Evolutionary conservation across 2,329 filamentous ascomycete species (phyloP).

Genomic region (Ophiostoma piceae): DNA sequence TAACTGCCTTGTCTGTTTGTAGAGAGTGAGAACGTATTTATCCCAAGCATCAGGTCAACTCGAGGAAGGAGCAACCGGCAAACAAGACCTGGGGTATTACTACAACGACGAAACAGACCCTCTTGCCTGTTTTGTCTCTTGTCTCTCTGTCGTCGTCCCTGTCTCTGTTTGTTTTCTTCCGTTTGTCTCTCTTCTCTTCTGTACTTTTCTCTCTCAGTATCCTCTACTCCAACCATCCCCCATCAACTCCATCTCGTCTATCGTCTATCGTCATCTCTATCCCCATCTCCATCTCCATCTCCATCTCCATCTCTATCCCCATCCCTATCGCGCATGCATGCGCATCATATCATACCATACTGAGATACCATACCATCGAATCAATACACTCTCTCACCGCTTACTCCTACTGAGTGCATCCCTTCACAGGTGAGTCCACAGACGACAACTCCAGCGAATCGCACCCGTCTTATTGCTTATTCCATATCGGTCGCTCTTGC

Average conservation of each 20-base stretch:
- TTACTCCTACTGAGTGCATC: not conserved
- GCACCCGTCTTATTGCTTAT: not conserved
- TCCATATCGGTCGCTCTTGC: not conserved
- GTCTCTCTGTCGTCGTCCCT: not conserved
- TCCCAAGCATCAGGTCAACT: not conserved
- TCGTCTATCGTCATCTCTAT: not conserved
- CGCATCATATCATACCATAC: not conserved
- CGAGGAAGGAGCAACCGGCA: conserved; percentile 10
- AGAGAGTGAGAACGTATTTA: not conserved
- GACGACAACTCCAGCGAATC: not conserved
- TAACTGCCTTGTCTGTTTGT: not conserved
- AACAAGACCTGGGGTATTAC: conserved; percentile 12
- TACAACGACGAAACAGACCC: not conserved
- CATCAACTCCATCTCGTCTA: not conserved
- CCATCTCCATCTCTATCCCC: not conserved
- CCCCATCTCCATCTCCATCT: not conserved
- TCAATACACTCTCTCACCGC: not conserved
- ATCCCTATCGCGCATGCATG: not conserved
- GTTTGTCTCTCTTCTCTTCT: not conserved
- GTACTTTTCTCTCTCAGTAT: not conserved
- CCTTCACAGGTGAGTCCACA: not conserved
- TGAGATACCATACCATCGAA: not conserved
- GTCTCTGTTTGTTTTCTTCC: not conserved
- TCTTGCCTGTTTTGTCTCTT: conserved; percentile 9
- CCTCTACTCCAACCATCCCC: not conserved